A percentile compares a stretch with the other conserved stretches of the same genome.
Conservation (phyloP, 1,284 basidiomycete genomes). For the Mixia osmundae region DNA sequence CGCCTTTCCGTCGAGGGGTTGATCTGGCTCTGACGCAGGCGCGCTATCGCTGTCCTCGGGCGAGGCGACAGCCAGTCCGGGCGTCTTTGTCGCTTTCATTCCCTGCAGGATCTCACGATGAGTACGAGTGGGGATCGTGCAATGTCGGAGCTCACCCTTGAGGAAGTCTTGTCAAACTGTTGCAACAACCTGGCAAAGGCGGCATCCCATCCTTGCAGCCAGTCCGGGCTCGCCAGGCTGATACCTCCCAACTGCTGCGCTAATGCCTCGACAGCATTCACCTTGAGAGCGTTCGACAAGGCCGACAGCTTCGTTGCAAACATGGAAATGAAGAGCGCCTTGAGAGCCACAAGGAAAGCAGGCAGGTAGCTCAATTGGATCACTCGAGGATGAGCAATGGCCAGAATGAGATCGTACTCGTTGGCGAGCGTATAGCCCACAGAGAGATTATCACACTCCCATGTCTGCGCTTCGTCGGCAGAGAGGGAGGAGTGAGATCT, state of each 20-base stretch:
- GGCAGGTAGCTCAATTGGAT: slow-evolving; percentile 86
- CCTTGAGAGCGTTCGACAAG: neutral
- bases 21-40: slow-evolving; percentile 25
- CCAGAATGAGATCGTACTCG: slow-evolving; percentile 79
- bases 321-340: slow-evolving; percentile 58
- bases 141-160: slow-evolving; percentile 28
- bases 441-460: slow-evolving; percentile 28
- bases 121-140: neutral
- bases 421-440: slow-evolving; percentile 79
- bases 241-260: slow-evolving; percentile 29
- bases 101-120: neutral
- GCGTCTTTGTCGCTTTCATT: neutral
- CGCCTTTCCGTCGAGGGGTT: slow-evolving; percentile 49
- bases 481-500: slow-evolving; percentile 61
- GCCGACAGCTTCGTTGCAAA: slow-evolving; percentile 26
- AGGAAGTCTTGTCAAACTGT: slow-evolving; percentile 47
- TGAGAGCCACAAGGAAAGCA: slow-evolving; percentile 53
- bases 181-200: slow-evolving; percentile 53
- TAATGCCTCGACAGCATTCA: neutral
- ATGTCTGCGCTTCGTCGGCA: slow-evolving; percentile 23
- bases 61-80: neutral
- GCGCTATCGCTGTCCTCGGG: slow-evolving; percentile 1
- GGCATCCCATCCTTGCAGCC: slow-evolving; percentile 61
- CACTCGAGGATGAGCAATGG: slow-evolving; percentile 90
- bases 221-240: too few relatives aligned